phyloP scores from a whole-genome alignment of 1,139 yeast species.

The Nakaseomyces nivariensis region DNA sequence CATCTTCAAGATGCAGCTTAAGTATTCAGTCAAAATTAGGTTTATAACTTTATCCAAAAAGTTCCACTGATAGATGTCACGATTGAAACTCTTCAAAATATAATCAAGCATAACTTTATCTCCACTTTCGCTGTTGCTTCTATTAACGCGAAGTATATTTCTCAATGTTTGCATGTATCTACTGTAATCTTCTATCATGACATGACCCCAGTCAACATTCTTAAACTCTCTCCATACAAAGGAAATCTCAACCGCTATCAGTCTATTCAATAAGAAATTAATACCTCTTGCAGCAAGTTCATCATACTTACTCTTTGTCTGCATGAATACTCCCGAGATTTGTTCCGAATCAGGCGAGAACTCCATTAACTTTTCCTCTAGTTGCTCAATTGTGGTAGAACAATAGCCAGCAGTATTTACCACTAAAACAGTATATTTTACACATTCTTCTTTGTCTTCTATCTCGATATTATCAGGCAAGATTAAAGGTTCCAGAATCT shows the following conservation, averaged over 20 bases:
- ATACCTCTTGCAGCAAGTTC: constrained; percentile 52
- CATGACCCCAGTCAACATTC: constrained; percentile 65
- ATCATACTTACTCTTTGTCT: constrained; percentile 46
- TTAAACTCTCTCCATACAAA: constrained; percentile 80
- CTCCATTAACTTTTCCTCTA: constrained; percentile 53
- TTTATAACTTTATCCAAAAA: constrained; percentile 74
- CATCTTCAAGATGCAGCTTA: constrained; percentile 46
- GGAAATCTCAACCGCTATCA: constrained; percentile 47
- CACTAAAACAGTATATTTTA: constrained; percentile 59
- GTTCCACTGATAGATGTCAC: constrained; percentile 63
- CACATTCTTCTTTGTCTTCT: constrained; percentile 43
- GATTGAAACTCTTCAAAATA: constrained; percentile 51
- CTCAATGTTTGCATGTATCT: constrained; percentile 55
- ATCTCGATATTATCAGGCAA: constrained; percentile 26
- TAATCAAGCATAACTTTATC: constrained; percentile 22
- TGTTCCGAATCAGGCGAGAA: constrained; percentile 36
- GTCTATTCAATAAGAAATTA: constrained; percentile 45
- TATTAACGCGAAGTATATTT: constrained; percentile 38
- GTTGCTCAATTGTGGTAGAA: constrained; percentile 63
- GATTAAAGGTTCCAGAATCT: constrained; percentile 54
- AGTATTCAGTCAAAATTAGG: constrained; percentile 45
- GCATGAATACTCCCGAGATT: constrained; percentile 41
- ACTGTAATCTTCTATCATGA: constrained; percentile 62
- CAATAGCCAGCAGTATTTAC: constrained; percentile 88
- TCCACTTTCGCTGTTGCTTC: constrained; percentile 19